Percentiles rank a stretch among this genome's conserved stretches.
Evolutionary conservation across 305 asterid species (phyloP).

Genomic region (Stenogyne calaminthoides): DNA sequence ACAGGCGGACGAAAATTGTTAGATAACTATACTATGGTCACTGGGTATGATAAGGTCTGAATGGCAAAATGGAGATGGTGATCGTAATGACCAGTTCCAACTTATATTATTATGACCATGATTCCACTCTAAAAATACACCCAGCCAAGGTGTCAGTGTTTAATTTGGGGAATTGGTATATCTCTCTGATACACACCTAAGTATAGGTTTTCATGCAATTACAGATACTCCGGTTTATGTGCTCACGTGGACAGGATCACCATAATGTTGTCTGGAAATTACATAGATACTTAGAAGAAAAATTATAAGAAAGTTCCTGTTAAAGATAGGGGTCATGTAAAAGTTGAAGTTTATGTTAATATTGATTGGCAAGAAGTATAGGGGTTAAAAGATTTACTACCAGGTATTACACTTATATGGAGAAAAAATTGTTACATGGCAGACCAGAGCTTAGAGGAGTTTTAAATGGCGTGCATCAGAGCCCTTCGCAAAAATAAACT

Average conservation of each 20-base stretch:
- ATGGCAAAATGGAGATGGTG: slow-evolving; percentile 3
- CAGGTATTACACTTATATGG: too few relatives aligned
- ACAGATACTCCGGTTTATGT: not conserved
- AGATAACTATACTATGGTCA: slow-evolving; percentile 2
- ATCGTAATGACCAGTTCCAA: not conserved
- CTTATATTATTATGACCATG: not conserved
- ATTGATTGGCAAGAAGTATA: not conserved
- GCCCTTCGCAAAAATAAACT: too few relatives aligned
- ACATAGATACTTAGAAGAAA: not conserved
- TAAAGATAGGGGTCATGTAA: not conserved
- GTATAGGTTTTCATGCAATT: not conserved
- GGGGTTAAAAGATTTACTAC: not conserved
- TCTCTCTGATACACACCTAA: not conserved
- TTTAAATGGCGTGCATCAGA: too few relatives aligned
- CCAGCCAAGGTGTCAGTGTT: slow-evolving; percentile 2
- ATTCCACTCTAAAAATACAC: not conserved
- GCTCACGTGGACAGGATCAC: not conserved
- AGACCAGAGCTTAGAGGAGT: too few relatives aligned
- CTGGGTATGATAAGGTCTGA: not conserved
- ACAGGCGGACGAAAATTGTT: not conserved
- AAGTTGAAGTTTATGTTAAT: not conserved
- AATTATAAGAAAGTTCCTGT: not conserved
- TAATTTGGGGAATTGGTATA: not conserved
- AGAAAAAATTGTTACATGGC: too few relatives aligned
- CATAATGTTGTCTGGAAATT: not conserved